Evolutionary conservation across 805 yeast species (phyloP).

Genomic region (Teunomyces atbi): DNA sequence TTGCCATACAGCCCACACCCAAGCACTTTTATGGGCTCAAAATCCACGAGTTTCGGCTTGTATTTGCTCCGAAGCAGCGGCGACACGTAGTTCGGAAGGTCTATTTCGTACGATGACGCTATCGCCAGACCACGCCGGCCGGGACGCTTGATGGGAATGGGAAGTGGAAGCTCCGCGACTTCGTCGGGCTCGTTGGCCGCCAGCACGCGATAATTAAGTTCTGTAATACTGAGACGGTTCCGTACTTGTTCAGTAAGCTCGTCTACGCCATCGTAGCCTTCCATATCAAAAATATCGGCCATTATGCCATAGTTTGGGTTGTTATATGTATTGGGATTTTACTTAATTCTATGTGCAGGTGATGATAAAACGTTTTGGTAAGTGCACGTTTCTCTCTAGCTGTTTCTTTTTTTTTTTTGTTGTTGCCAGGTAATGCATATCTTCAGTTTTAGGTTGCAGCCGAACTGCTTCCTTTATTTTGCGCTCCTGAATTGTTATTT

Average conservation of each 20-base stretch:
- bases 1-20: slow-evolving; percentile 47
- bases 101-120: slow-evolving; percentile 37
- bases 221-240: slow-evolving; percentile 1
- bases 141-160: slow-evolving; percentile 14
- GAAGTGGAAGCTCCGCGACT: slow-evolving; percentile 14
- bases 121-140: slow-evolving; percentile 22
- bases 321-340: background rate
- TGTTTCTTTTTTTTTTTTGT: background rate
- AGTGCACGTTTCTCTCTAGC: background rate
- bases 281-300: slow-evolving; percentile 38
- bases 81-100: slow-evolving; percentile 27
- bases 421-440: background rate
- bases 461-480: background rate
- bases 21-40: slow-evolving; percentile 42
- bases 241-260: slow-evolving; percentile 8
- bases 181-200: slow-evolving; percentile 11
- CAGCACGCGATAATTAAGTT: slow-evolving; percentile 23
- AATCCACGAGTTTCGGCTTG: slow-evolving; percentile 34
- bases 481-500: background rate
- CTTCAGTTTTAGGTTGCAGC: background rate
- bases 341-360: background rate
- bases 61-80: slow-evolving; percentile 20
- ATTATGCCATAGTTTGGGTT: slow-evolving; percentile 12
- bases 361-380: background rate
- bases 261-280: slow-evolving; percentile 23